These are phyloP conservation scores for Beauveria sp. DNA, from an alignment of 2,329 filamentous ascomycete species.

Conservation along the genomic window DNA sequence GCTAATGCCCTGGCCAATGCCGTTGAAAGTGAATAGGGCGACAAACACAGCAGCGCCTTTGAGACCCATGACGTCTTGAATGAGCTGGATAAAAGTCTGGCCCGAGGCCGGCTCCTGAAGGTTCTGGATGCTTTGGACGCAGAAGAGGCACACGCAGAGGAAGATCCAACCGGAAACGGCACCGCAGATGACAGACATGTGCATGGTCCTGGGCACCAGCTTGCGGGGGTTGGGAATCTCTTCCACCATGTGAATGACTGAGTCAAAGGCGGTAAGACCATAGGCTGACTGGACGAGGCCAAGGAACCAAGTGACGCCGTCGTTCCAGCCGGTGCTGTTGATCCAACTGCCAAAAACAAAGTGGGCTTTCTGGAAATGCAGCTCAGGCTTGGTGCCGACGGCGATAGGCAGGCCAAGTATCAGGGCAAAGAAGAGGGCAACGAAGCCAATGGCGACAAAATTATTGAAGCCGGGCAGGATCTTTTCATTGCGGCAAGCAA, in stretches of 20 bases:
- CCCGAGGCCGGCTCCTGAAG: slow-evolving; percentile 32
- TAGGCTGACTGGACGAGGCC: slow-evolving; percentile 51
- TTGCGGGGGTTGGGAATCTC: slow-evolving; percentile 45
- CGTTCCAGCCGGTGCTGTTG: slow-evolving; percentile 40
- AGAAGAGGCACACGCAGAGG: slow-evolving; percentile 44
- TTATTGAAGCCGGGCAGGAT: slow-evolving; percentile 45
- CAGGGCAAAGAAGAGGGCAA: slow-evolving; percentile 43
- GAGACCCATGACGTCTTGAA: slow-evolving; percentile 28
- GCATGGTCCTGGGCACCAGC: slow-evolving; percentile 45
- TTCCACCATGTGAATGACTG: slow-evolving; percentile 51
- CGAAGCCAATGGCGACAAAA: slow-evolving; percentile 46
- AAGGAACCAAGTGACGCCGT: slow-evolving; percentile 50
- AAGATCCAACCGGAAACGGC: slow-evolving; percentile 43
- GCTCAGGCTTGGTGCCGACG: slow-evolving; percentile 36
- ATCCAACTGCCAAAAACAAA: slow-evolving; percentile 47
- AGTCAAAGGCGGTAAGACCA: slow-evolving; percentile 49
- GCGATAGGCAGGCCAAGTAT: slow-evolving; percentile 43
- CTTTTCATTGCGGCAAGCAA: slow-evolving; percentile 37
- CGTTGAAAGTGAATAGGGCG: slow-evolving; percentile 48
- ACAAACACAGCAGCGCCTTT: slow-evolving; percentile 37
- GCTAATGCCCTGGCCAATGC: slow-evolving; percentile 44
- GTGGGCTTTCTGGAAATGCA: slow-evolving; percentile 39
- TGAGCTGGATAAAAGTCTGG: slow-evolving; percentile 42
- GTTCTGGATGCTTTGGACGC: slow-evolving; percentile 37
- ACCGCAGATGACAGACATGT: slow-evolving; percentile 41